A percentile compares a stretch with the other conserved stretches of the same genome.
These are phyloP conservation scores for Psilocybe tampanensis DNA, from an alignment of 768 basidiomycete species.

Conservation along the genomic window DNA sequence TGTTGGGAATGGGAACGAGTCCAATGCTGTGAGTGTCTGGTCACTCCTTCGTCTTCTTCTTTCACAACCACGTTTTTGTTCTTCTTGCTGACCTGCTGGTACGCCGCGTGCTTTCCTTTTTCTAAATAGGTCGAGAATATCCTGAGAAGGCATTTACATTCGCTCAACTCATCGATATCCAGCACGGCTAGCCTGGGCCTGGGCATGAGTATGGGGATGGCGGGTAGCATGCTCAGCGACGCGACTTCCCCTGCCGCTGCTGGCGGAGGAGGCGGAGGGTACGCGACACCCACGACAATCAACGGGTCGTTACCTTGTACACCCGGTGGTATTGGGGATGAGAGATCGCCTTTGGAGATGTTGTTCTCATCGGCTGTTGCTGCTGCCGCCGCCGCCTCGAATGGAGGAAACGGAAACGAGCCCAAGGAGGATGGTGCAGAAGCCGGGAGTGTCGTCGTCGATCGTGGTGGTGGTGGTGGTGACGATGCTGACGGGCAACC, in stretches of 20 bases:
- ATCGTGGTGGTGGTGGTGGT: slow-evolving; percentile 1
- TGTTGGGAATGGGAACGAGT: neutral
- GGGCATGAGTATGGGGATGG: neutral
- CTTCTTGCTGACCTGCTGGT: too few relatives aligned
- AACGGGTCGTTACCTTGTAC: neutral
- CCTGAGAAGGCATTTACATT: slow-evolving; percentile 33
- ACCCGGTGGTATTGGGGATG: neutral
- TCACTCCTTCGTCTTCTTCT: slow-evolving; percentile 13
- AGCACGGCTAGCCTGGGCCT: slow-evolving; percentile 8
- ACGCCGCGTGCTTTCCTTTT: neutral
- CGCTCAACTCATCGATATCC: slow-evolving; percentile 19
- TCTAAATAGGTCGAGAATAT: slow-evolving; percentile 42
- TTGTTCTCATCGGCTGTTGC: slow-evolving; percentile 17
- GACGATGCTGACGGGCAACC: slow-evolving; percentile 36
- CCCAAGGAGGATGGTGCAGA: neutral
- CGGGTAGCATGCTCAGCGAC: neutral
- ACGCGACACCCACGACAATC: neutral
- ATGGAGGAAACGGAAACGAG: slow-evolving; percentile 1
- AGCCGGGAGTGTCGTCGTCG: neutral
- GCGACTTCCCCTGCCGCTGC: slow-evolving; percentile 22
- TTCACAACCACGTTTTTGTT: neutral
- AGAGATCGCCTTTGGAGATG: slow-evolving; percentile 16
- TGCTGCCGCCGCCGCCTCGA: slow-evolving; percentile 9
- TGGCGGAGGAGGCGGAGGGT: neutral
- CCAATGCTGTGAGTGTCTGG: slow-evolving; percentile 32